Evolutionary conservation across 345 rosid species (phyloP).

Genomic region (Erysimum cheiranthoides): DNA sequence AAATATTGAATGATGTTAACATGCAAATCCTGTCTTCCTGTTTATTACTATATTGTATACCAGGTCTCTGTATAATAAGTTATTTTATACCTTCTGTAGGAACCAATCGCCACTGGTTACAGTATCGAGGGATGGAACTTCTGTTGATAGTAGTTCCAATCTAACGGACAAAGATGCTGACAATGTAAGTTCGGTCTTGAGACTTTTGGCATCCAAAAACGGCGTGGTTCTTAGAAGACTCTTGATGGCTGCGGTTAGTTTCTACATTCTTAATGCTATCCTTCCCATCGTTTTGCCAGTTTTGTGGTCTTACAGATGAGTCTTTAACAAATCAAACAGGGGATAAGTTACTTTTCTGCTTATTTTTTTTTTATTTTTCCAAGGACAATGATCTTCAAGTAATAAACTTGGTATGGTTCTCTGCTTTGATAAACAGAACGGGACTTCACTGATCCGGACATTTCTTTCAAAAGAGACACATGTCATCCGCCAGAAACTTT

Average conservation of each 20-base stretch:
- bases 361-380: not conserved
- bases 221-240: conserved; percentile 86
- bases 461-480: conserved; percentile 76
- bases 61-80: conserved; percentile 15
- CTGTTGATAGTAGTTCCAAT: conserved; percentile 46
- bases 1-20: not conserved
- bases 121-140: conserved; percentile 50
- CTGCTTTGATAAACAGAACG: conserved; percentile 65
- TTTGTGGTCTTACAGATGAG: not conserved
- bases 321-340: not conserved
- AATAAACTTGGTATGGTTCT: conserved; percentile 11
- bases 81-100: conserved; percentile 51
- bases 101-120: conserved; percentile 48
- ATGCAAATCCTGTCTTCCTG: not conserved
- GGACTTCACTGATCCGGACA: conserved; percentile 71
- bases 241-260: conserved; percentile 88
- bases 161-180: conserved; percentile 52
- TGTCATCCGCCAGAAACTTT: conserved; percentile 61
- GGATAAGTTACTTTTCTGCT: not conserved
- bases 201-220: conserved; percentile 75
- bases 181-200: conserved; percentile 59
- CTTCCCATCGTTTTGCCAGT: not conserved
- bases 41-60: not conserved
- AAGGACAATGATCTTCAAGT: not conserved
- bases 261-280: conserved; percentile 18